These are phyloP conservation scores for Colletotrichum limetticola DNA, from an alignment of 2,329 filamentous ascomycete genomes.

Conservation along the genomic window DNA sequence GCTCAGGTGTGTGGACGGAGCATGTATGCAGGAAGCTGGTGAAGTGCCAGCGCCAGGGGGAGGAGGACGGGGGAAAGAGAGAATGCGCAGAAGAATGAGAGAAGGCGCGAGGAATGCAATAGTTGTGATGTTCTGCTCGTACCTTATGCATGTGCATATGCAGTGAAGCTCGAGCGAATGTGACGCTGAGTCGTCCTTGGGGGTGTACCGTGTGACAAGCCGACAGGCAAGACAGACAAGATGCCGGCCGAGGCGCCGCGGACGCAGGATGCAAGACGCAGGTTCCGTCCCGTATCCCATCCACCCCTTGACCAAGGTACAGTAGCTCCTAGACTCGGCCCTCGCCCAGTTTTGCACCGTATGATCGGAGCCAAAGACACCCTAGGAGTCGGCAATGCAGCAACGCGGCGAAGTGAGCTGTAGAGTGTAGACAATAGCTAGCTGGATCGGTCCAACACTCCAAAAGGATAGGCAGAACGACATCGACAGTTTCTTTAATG, in stretches of 20 bases:
- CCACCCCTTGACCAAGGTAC: not conserved
- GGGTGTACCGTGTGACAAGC: constrained; percentile 3
- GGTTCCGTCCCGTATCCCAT: constrained; percentile 16
- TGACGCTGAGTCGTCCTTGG: not conserved
- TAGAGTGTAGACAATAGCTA: not conserved
- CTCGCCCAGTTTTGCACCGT: not conserved
- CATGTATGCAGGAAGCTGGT: not conserved
- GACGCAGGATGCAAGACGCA: constrained; percentile 14
- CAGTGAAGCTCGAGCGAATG: constrained; percentile 23
- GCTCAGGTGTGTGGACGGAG: not conserved
- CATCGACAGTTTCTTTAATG: not conserved
- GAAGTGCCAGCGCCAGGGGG: not conserved
- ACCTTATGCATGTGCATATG: constrained; percentile 28
- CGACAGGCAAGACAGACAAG: constrained; percentile 9
- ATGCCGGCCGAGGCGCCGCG: constrained; percentile 21
- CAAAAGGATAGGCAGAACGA: not conserved
- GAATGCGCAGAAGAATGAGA: constrained; percentile 27
- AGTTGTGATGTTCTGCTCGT: constrained; percentile 10
- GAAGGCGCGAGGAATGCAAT: constrained; percentile 30
- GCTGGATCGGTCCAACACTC: not conserved
- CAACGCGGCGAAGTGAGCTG: constrained; percentile 12
- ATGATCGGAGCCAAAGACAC: not conserved
- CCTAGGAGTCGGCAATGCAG: constrained; percentile 16
- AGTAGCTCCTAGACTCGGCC: not conserved
- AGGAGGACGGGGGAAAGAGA: constrained; percentile 8